These are phyloP conservation scores for Neobulgaria alba DNA, from an alignment of 2,329 filamentous ascomycete genomes.

Conservation along the genomic window DNA sequence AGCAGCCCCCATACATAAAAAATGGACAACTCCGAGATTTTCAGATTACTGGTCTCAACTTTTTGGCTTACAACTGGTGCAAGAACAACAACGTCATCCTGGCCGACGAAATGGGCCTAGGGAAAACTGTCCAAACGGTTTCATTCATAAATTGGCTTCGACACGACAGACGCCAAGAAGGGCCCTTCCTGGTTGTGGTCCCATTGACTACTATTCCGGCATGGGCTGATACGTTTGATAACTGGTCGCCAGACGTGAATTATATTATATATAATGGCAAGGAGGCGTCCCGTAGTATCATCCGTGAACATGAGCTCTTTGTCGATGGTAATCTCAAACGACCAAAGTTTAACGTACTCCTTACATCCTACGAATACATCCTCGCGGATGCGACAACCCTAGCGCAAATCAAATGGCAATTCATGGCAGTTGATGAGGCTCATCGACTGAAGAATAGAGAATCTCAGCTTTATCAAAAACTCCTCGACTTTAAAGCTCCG, in stretches of 20 bases:
- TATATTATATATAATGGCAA: constrained; percentile 96
- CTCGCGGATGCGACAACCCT: constrained; percentile 77
- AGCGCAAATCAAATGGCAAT: constrained; percentile 92
- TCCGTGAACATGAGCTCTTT: constrained; percentile 83
- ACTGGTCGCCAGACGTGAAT: constrained; percentile 92
- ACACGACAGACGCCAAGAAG: constrained; percentile 81
- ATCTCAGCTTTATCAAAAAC: constrained; percentile 80
- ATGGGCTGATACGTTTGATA: constrained; percentile 96
- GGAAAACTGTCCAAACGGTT: constrained; percentile 96
- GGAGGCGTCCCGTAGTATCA: constrained; percentile 74
- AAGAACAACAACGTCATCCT: constrained; percentile 91
- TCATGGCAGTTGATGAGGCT: constrained; percentile 91
- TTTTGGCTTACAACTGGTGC: constrained; percentile 93
- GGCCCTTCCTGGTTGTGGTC: constrained; percentile 94
- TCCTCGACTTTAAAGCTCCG: constrained; percentile 79
- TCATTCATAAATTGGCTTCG: constrained; percentile 95
- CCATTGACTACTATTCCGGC: constrained; percentile 94
- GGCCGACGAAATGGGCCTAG: constrained; percentile 96
- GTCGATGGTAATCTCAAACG: constrained; percentile 79
- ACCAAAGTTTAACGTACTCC: constrained; percentile 92
- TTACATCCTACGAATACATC: constrained; percentile 97
- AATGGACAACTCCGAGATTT: constrained; percentile 84
- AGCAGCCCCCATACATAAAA: constrained; percentile 78
- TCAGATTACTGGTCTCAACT: constrained; percentile 90
- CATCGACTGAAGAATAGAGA: constrained; percentile 95